phyloP scores from a whole-genome alignment of 2,329 filamentous ascomycete genomes.

The Lasiodiplodia sp. region DNA sequence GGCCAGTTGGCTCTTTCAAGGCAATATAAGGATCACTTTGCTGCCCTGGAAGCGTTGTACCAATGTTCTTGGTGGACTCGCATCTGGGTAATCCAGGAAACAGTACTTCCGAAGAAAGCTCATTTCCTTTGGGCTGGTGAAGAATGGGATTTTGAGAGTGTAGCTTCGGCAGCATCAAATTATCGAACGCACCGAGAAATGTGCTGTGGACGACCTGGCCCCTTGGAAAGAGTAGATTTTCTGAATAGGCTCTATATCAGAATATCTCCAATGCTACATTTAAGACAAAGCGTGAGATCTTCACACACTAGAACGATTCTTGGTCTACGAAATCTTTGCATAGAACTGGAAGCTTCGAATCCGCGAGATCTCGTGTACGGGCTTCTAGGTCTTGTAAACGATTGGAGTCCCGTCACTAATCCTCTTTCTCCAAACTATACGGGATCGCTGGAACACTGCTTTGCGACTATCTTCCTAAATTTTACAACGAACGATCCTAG shows the following conservation, averaged over 20 bases:
- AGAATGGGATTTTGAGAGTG: background rate
- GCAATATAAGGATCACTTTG: background rate
- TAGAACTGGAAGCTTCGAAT: background rate
- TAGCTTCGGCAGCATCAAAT: background rate
- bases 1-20: background rate
- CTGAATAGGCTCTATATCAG: too few relatives aligned
- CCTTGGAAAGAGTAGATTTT: rapidly evolving
- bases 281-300: too few relatives aligned
- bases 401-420: background rate
- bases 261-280: too few relatives aligned
- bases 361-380: background rate
- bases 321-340: rapidly evolving
- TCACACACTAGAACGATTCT: too few relatives aligned
- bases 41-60: background rate
- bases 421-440: background rate
- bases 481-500: background rate
- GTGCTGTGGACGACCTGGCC: too few relatives aligned
- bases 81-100: conserved; percentile 11
- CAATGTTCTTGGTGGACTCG: background rate
- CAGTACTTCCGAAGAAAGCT: background rate
- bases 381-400: background rate
- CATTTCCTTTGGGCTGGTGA: background rate
- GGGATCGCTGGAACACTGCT: background rate
- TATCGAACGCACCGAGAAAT: background rate
- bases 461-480: background rate